phyloP scores from a whole-genome alignment of 2,329 filamentous ascomycete genomes.

The Botrytis fragariae region DNA sequence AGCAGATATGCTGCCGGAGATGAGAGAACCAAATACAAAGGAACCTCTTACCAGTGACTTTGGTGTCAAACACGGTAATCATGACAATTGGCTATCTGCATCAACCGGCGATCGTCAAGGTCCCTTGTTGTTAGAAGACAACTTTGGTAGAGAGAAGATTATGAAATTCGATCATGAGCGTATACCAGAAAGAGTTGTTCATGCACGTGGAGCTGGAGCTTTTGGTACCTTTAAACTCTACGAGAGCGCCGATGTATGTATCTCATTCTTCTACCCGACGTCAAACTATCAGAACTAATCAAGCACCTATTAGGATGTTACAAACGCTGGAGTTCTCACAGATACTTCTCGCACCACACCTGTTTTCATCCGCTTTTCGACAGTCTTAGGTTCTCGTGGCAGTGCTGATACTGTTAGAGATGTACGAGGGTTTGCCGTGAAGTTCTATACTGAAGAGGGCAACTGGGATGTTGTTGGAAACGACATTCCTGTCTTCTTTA shows the following conservation, averaged over 20 bases:
- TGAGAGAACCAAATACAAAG: slow-evolving; percentile 55
- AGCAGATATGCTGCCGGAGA: slow-evolving; percentile 42
- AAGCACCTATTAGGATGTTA: slow-evolving; percentile 45
- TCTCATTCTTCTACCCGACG: not conserved
- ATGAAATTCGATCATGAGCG: slow-evolving; percentile 74
- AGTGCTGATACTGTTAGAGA: slow-evolving; percentile 82
- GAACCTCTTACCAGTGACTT: slow-evolving; percentile 71
- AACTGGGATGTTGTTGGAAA: slow-evolving; percentile 76
- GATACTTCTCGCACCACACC: slow-evolving; percentile 66
- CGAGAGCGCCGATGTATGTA: slow-evolving; percentile 52
- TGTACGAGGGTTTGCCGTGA: slow-evolving; percentile 75
- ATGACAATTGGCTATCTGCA: slow-evolving; percentile 75
- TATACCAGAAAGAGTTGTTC: slow-evolving; percentile 63
- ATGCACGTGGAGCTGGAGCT: slow-evolving; percentile 62
- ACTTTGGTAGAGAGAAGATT: slow-evolving; percentile 70
- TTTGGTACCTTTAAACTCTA: slow-evolving; percentile 66
- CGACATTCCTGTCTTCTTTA: slow-evolving; percentile 74
- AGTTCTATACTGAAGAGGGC: slow-evolving; percentile 75
- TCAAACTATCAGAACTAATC: not conserved
- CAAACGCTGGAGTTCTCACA: slow-evolving; percentile 61
- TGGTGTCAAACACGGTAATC: slow-evolving; percentile 69
- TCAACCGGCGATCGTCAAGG: slow-evolving; percentile 62
- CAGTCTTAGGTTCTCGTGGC: slow-evolving; percentile 70
- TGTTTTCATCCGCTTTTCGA: slow-evolving; percentile 73
- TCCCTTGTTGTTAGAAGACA: slow-evolving; percentile 68